phyloP scores from a whole-genome alignment of 176 grass and related monocot species.

The Triticum timopheevii region DNA sequence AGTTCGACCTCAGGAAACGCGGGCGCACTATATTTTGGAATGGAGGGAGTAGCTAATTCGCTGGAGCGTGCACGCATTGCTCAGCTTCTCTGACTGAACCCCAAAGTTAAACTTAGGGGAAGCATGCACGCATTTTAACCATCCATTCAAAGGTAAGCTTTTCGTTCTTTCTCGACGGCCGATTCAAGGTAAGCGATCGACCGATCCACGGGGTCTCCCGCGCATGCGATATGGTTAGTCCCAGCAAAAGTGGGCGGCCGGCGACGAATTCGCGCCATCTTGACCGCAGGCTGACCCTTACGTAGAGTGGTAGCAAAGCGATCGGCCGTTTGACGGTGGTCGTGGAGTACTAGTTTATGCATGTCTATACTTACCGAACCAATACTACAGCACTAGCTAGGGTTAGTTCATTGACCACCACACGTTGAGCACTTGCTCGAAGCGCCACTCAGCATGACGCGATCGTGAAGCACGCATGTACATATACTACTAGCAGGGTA shows the following conservation, averaged over 20 bases:
- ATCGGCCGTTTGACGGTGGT: background rate
- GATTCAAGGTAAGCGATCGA: constrained; percentile 31
- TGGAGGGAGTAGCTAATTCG: too few species aligned
- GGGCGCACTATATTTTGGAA: too few species aligned
- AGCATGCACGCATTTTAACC: background rate
- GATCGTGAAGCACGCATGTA: constrained; percentile 36
- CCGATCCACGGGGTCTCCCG: background rate
- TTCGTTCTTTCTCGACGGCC: too few species aligned
- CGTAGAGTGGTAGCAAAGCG: background rate
- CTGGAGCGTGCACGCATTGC: constrained; percentile 33
- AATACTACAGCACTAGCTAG: too few species aligned
- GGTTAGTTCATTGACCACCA: background rate
- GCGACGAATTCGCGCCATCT: background rate
- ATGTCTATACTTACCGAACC: too few species aligned
- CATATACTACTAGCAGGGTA: too few species aligned
- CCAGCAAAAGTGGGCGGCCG: background rate
- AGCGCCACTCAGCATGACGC: constrained; percentile 35
- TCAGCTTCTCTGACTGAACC: background rate
- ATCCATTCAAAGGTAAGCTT: constrained; percentile 26
- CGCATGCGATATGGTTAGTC: background rate
- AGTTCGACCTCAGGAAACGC: too few species aligned
- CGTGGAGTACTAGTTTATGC: background rate
- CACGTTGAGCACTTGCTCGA: background rate
- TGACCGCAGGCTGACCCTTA: constrained; percentile 17
- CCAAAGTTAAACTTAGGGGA: background rate